Percentiles rank a stretch among this genome's conserved stretches.
These are phyloP conservation scores for Sarocladium kiliense DNA, from an alignment of 2,329 filamentous ascomycete species.

Conservation along the genomic window DNA sequence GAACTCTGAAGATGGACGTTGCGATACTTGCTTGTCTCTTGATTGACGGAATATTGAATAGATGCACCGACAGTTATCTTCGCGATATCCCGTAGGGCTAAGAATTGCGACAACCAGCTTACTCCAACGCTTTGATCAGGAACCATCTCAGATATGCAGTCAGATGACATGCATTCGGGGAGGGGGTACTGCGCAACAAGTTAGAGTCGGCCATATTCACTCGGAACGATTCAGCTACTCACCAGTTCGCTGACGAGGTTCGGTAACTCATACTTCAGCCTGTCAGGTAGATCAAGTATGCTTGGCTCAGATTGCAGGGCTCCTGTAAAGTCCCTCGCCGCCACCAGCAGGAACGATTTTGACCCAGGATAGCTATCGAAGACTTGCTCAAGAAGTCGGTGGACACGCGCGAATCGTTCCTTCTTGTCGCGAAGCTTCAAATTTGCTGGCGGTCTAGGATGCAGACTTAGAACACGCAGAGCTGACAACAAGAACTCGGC, in stretches of 20 bases:
- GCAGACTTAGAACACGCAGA: conserved; percentile 31
- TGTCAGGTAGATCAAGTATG: conserved; percentile 25
- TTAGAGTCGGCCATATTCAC: not conserved
- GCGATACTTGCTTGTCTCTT: conserved; percentile 20
- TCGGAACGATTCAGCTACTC: conserved; percentile 10
- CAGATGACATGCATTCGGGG: conserved; percentile 26
- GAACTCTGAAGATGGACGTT: conserved; percentile 27
- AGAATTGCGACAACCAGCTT: conserved; percentile 33
- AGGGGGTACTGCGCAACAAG: conserved; percentile 28
- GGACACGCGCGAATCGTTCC: conserved; percentile 32
- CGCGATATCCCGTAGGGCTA: conserved; percentile 32
- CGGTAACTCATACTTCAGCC: conserved; percentile 27
- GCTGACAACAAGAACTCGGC: conserved; percentile 31
- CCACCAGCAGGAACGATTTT: conserved; percentile 31
- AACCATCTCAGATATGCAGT: conserved; percentile 28
- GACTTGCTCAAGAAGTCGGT: conserved; percentile 29
- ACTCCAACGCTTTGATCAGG: conserved; percentile 19
- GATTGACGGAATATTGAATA: conserved; percentile 29
- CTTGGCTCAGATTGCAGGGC: conserved; percentile 29
- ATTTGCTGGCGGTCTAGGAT: conserved; percentile 28
- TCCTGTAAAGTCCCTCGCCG: conserved; percentile 30
- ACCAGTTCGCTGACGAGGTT: conserved; percentile 32
- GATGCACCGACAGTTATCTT: conserved; percentile 33
- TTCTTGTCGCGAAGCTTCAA: conserved; percentile 25
- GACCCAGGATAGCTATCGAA: conserved; percentile 33